Evolutionary conservation across 148 eudicot species (phyloP).

Genomic region (Gaultheria prostrata): DNA sequence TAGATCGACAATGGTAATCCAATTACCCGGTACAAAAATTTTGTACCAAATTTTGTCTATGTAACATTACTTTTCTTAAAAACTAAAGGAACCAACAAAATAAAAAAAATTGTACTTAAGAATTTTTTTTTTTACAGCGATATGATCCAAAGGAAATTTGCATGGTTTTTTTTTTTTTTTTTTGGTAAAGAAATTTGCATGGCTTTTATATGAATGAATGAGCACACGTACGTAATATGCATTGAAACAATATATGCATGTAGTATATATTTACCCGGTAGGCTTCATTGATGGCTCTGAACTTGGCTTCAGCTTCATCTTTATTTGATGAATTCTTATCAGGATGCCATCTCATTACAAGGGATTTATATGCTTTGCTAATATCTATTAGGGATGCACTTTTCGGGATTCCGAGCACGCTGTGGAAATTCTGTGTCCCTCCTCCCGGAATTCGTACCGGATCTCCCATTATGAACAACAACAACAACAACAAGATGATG

Average conservation of each 20-base stretch:
- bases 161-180: neutral
- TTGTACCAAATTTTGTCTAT: neutral
- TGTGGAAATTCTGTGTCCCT: constrained; percentile 19
- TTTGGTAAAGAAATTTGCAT: too few species aligned
- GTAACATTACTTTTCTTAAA: neutral
- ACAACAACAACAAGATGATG: neutral
- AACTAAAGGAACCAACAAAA: neutral
- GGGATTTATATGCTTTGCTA: constrained; percentile 69
- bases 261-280: constrained; percentile 29
- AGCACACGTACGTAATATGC: too few species aligned
- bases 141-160: neutral
- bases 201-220: too few species aligned
- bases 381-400: constrained; percentile 61
- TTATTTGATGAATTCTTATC: constrained; percentile 44
- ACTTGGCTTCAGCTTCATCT: constrained; percentile 38
- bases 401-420: constrained; percentile 36
- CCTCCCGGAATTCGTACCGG: constrained; percentile 19
- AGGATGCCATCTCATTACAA: constrained; percentile 66
- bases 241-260: too few species aligned
- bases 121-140: neutral
- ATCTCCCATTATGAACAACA: constrained; percentile 37
- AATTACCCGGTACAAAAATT: neutral
- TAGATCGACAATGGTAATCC: neutral
- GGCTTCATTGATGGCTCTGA: constrained; percentile 42
- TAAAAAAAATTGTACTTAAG: neutral